A percentile compares a stretch with the other conserved stretches of the same genome.
phyloP scores from a whole-genome alignment of 371 early-diverging fungal species.

The Mucor lusitanicus region DNA sequence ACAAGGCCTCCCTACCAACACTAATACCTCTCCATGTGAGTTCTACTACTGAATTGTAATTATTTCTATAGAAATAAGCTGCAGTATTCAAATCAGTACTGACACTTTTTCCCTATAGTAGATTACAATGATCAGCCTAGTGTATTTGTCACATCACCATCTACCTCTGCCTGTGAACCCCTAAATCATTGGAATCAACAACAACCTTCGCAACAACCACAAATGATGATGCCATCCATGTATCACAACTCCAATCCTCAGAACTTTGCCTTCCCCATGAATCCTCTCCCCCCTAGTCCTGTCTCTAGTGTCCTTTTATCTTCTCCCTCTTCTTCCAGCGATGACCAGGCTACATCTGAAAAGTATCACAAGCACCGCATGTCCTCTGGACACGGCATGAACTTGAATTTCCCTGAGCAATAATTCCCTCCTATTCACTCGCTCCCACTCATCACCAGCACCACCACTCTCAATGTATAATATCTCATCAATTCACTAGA shows the following conservation, averaged over 20 bases:
- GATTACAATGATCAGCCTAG: conserved; percentile 8
- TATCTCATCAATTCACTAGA: not conserved
- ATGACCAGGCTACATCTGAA: not conserved
- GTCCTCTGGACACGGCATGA: not conserved
- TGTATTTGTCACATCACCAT: conserved; percentile 20
- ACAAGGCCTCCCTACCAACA: conserved; percentile 6
- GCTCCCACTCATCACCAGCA: no score
- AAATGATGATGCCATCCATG: conserved; percentile 10
- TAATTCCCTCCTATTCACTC: not conserved
- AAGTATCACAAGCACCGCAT: not conserved
- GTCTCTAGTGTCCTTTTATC: conserved; percentile 7
- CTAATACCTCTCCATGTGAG: conserved; percentile 14
- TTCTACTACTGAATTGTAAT: conserved; percentile 3
- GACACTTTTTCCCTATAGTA: not conserved
- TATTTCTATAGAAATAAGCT: not conserved
- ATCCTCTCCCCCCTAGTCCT: conserved; percentile 12
- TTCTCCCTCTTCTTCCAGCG: not conserved
- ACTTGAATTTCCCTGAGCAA: not conserved
- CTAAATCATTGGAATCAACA: conserved; percentile 1
- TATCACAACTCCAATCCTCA: conserved; percentile 1
- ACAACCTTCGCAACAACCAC: conserved; percentile 1
- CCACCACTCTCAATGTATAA: not conserved
- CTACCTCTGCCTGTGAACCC: not conserved
- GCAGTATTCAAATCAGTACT: not conserved
- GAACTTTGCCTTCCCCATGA: not conserved